Conservation (phyloP, 176 grass and related monocot species). For the Carex kokanica region DNA sequence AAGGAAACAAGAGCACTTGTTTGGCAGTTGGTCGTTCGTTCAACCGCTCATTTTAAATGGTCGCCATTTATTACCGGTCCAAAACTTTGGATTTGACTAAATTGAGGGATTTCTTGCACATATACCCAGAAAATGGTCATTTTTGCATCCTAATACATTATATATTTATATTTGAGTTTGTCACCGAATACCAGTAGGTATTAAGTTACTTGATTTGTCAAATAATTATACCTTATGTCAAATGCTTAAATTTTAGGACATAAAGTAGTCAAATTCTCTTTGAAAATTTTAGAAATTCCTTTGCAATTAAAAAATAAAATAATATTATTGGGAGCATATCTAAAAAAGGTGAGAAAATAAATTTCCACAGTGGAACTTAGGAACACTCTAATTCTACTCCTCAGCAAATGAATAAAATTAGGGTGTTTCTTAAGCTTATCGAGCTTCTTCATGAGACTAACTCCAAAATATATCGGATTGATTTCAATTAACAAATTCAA, state of each 20-base stretch:
- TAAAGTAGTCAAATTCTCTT: too few species aligned
- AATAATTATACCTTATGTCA: not conserved
- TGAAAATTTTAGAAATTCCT: not conserved
- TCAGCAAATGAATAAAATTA: too few species aligned
- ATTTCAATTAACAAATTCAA: too few species aligned
- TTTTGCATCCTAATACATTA: not conserved
- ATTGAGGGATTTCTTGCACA: not conserved
- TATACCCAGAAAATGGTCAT: not conserved
- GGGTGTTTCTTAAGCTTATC: too few species aligned
- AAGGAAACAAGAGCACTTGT: not conserved
- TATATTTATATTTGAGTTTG: not conserved
- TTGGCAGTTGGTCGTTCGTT: not conserved
- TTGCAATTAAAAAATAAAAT: not conserved
- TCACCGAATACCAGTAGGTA: not conserved
- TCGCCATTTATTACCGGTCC: not conserved
- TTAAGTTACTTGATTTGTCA: not conserved
- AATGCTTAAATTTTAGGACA: not conserved
- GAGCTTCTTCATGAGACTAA: too few species aligned
- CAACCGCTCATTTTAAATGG: constrained; percentile 29
- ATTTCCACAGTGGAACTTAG: too few species aligned
- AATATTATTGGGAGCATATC: not conserved
- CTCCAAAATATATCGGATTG: too few species aligned
- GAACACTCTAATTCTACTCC: too few species aligned
- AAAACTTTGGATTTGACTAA: not conserved
- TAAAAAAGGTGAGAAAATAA: not conserved